Conservation (phyloP, 2,329 filamentous ascomycete genomes). For the Diatrype stigma region DNA sequence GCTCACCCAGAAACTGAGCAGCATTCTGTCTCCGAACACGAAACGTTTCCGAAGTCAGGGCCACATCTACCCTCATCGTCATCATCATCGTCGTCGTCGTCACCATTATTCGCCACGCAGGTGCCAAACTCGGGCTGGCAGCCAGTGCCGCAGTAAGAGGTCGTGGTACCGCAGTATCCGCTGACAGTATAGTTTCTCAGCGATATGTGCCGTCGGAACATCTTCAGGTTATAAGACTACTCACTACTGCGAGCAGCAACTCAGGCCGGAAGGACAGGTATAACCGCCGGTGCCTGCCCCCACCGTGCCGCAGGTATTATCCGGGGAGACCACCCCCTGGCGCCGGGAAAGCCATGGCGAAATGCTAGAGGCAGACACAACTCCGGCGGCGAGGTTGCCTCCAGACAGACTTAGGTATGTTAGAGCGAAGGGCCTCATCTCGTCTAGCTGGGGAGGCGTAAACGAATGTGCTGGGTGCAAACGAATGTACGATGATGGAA, state of each 20-base stretch:
- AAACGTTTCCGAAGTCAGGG: constrained; percentile 27
- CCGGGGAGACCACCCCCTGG: constrained; percentile 14
- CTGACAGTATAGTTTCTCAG: constrained; percentile 6
- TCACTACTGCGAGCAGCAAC: constrained; percentile 20
- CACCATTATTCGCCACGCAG: constrained; percentile 5
- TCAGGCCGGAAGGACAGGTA: constrained; percentile 15
- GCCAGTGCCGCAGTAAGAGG: constrained; percentile 19
- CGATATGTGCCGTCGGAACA: no score
- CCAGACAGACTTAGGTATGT: constrained; percentile 10
- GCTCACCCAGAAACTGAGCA: constrained; percentile 39
- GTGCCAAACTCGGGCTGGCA: constrained; percentile 21
- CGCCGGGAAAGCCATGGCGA: constrained; percentile 9
- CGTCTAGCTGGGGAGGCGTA: background rate
- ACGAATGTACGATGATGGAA: constrained; percentile 6
- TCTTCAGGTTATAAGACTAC: background rate
- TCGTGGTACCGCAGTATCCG: constrained; percentile 20
- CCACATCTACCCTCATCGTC: constrained; percentile 44
- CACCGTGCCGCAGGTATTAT: constrained; percentile 18
- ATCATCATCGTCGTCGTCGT: constrained; percentile 3
- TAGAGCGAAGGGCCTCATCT: constrained; percentile 8
- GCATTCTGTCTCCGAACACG: constrained; percentile 33
- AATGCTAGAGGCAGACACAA: constrained; percentile 16
- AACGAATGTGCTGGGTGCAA: constrained; percentile 9
- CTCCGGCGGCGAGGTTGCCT: constrained; percentile 4
- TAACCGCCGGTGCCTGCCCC: constrained; percentile 20